Evolutionary conservation across 2,329 filamentous ascomycete species (phyloP), one percentile per base, ranked within the genome.

Genomic region (Colletotrichum sp.): DNA sequence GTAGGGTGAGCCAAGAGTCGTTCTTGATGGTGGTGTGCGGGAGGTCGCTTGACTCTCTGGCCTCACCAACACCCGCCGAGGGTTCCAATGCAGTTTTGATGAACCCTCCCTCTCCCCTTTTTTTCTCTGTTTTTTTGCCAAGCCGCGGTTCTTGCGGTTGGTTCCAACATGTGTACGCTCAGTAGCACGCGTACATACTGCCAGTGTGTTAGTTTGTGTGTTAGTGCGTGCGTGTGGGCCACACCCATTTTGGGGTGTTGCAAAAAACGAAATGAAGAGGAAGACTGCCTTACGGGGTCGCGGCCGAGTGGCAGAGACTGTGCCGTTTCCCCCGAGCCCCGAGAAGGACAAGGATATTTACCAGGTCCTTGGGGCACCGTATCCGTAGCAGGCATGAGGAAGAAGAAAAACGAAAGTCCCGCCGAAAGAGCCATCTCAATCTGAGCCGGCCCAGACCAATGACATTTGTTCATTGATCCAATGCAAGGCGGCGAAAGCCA

Each of bases 261-360:
- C 16, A n/a, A 60, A 55, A 64, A 60, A 34, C 59, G 55, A 15
- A 68, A 57, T 64, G 32, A 63, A 25, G 65, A 39, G 66, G 65
- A 76, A 70, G 69, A 74, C 68, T 65, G 73, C 70, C 69, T 66
- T 72, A 63, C 44, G 64, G 68, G 52, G 68, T 66, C 48, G 60
- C 72, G 68, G 61, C 52, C 60, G 25, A 69, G 34, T 34, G 32
- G 36, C 63, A 36, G 15, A 32, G 30, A 68, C 25, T 28, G 44
- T 71, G 44, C 67, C 67, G 67, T 57, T 71, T 71, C 44, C 67
- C 60, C 72, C 72, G 68, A 74, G 44, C 39, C 44, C 67, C 67
- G 67, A 74, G 32, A 64, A 70, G 39, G 19, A 34, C 39, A 34
- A 32, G 44, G 57, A 27, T 68, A 25, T 36, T 36, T 61, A 75